Conservation (phyloP, 2,329 filamentous ascomycete species). For the Myotisia sp. region DNA sequence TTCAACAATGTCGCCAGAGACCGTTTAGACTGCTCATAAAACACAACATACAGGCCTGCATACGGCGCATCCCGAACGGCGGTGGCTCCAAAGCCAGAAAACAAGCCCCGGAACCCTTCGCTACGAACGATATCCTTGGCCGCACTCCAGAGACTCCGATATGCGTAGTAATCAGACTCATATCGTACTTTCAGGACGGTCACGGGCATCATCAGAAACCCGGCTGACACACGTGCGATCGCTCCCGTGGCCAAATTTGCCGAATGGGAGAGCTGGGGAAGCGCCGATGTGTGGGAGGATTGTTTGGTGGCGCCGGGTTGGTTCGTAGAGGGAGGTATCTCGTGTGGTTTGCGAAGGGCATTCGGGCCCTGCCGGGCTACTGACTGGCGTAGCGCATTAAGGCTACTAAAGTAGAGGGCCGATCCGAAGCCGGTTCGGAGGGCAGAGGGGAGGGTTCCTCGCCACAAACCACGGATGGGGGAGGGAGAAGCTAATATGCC, state of each 20-base stretch:
- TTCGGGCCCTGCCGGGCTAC: conserved; percentile 35
- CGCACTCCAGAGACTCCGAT: conserved; percentile 60
- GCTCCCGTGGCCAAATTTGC: conserved; percentile 79
- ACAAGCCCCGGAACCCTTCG: conserved; percentile 72
- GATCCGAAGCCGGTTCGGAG: conserved; percentile 84
- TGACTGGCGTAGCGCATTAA: conserved; percentile 68
- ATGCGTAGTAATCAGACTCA: conserved; percentile 74
- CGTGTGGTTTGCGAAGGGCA: too few relatives aligned
- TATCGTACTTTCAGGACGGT: conserved; percentile 96
- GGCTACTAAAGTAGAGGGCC: conserved; percentile 80
- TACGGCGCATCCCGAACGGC: conserved; percentile 92
- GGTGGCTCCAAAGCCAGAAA: conserved; percentile 85
- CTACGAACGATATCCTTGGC: conserved; percentile 56
- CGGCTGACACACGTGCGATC: conserved; percentile 67
- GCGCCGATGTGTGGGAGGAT: conserved; percentile 45
- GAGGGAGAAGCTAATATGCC: conserved; percentile 52
- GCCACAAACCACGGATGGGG: conserved; percentile 67
- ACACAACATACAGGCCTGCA: conserved; percentile 82
- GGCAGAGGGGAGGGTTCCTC: conserved; percentile 83
- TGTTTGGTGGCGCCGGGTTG: neutral
- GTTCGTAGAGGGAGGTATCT: neutral
- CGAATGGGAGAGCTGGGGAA: conserved; percentile 69
- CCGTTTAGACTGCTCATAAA: conserved; percentile 56
- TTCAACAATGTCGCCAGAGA: conserved; percentile 18
- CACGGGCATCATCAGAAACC: conserved; percentile 85